These are phyloP conservation scores for Pseudonitzschia delicatissima DNA, from an alignment of 108 stramenopile species.

Conservation along the genomic window DNA sequence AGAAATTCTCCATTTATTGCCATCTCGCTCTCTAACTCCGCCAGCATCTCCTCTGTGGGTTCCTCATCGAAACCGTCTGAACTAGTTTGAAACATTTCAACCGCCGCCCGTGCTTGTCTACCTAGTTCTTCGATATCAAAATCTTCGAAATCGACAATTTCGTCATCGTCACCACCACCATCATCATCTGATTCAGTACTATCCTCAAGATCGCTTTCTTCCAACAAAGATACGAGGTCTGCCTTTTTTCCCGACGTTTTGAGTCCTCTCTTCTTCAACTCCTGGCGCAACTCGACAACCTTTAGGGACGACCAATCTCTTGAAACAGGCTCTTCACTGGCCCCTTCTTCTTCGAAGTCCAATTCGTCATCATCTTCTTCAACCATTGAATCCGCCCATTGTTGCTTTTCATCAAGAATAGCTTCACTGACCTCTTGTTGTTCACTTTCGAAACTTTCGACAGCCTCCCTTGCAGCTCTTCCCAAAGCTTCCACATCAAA, in stretches of 20 bases:
- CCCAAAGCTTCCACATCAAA: conserved; percentile 23
- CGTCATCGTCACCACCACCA: not conserved
- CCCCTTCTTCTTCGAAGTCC: conserved; percentile 1
- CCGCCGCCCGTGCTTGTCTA: conserved; percentile 38
- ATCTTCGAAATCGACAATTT: conserved; percentile 10
- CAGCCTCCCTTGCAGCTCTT: conserved; percentile 30
- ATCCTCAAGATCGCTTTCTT: conserved; percentile 16
- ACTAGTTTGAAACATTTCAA: conserved; percentile 25
- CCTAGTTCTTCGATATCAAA: conserved; percentile 37
- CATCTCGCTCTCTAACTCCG: conserved; percentile 27
- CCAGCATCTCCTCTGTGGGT: conserved; percentile 35
- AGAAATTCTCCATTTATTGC: conserved; percentile 10
- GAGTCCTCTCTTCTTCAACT: conserved; percentile 19
- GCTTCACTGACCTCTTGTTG: not conserved
- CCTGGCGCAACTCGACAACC: conserved; percentile 11
- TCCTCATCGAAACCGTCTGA: conserved; percentile 23
- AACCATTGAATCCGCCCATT: conserved; percentile 5
- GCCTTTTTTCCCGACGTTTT: conserved; percentile 22
- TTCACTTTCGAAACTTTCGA: conserved; percentile 13
- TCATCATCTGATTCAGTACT: not conserved
- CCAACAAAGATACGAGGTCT: conserved; percentile 17
- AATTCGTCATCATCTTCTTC: conserved; percentile 19
- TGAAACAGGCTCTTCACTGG: not conserved
- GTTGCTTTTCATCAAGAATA: conserved; percentile 9
- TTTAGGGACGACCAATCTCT: conserved; percentile 21